Conservation (phyloP, 345 rosid genomes). For the Rhodamnia rubescens region DNA sequence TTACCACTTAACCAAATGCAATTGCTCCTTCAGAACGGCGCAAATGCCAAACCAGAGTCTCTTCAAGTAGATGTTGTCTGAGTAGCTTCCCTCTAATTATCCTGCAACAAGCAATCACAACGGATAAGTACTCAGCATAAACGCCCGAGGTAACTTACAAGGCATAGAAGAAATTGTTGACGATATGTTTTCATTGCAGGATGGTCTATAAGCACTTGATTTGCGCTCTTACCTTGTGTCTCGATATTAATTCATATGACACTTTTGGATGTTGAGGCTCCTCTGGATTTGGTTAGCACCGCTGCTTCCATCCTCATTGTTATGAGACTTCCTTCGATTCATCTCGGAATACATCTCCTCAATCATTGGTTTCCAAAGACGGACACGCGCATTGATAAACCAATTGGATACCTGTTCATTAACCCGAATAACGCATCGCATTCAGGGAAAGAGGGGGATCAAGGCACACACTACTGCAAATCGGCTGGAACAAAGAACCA, state of each 20-base stretch:
- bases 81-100: not conserved
- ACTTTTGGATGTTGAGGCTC: conserved; percentile 7
- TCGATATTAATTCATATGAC: not conserved
- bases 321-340: conserved; percentile 46
- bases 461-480: not conserved
- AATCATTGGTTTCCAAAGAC: conserved; percentile 97
- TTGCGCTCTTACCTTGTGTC: not conserved
- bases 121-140: not conserved
- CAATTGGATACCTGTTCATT: conserved; percentile 77
- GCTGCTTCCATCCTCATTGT: conserved; percentile 19
- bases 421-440: not conserved
- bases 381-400: conserved; percentile 96
- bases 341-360: conserved; percentile 92
- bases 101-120: not conserved
- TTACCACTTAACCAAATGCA: not conserved
- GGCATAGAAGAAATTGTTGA: not conserved
- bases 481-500: not conserved
- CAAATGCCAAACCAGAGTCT: not conserved
- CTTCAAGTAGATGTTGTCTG: not conserved
- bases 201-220: not conserved
- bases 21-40: not conserved
- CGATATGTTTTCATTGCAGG: not conserved
- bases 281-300: conserved; percentile 4
- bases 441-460: not conserved
- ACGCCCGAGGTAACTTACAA: not conserved